Evolutionary conservation across 768 basidiomycete genomes (phyloP).

Genomic region (Leccinum truebloodii): DNA sequence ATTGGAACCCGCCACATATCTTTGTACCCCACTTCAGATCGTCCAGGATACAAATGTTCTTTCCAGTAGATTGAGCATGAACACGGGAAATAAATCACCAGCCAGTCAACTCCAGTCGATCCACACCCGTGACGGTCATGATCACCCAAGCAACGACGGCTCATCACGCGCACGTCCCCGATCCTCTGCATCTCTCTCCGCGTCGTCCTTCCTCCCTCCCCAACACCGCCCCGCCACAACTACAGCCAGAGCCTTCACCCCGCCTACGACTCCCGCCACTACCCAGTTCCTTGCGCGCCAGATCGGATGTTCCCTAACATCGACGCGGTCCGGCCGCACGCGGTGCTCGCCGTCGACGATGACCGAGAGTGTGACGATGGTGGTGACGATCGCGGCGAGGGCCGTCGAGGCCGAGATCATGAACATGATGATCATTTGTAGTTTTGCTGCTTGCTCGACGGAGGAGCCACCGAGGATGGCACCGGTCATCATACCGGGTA

Average conservation of each 20-base stretch:
- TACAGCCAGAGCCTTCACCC: constrained; percentile 4
- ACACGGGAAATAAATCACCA: constrained; percentile 8
- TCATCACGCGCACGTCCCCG: not conserved
- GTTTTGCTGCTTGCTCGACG: constrained; percentile 79
- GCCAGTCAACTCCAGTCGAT: not conserved
- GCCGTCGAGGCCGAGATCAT: constrained; percentile 83
- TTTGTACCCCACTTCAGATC: not conserved
- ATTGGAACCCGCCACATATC: not conserved
- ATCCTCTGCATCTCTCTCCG: not conserved
- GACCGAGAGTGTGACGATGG: constrained; percentile 57
- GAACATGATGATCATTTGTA: constrained; percentile 95
- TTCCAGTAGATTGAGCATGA: constrained; percentile 1
- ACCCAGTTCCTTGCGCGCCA: constrained; percentile 38
- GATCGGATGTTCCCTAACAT: constrained; percentile 34
- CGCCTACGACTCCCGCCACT: constrained; percentile 19
- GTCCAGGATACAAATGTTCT: not conserved
- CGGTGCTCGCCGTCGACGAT: constrained; percentile 71
- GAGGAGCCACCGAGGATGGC: constrained; percentile 85
- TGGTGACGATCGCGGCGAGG: constrained; percentile 66
- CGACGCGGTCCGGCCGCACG: constrained; percentile 63
- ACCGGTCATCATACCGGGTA: constrained; percentile 91
- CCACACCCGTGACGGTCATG: no score
- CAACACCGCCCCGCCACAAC: constrained; percentile 9
- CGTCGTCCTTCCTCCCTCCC: not conserved
- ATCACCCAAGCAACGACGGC: constrained; percentile 20